phyloP scores from a whole-genome alignment of 148 eudicot genomes.

The Cornus suecica region DNA sequence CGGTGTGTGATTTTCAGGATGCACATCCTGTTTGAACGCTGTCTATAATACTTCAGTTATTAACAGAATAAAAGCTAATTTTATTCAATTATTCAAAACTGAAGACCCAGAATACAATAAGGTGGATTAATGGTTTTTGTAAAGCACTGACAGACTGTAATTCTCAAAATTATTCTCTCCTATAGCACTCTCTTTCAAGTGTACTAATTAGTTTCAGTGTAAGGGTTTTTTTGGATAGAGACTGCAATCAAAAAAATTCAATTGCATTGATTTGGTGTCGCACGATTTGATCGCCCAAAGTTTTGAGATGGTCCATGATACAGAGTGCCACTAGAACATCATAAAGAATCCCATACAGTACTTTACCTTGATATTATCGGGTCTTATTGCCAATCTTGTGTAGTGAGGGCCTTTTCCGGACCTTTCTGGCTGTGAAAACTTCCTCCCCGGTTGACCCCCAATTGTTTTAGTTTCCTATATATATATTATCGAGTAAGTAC shows the following conservation, averaged over 20 bases:
- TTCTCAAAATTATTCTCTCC: not conserved
- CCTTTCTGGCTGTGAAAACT: not conserved
- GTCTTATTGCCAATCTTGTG: not conserved
- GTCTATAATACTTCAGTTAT: too few relatives aligned
- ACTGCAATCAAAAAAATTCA: not conserved
- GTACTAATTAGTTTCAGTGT: not conserved
- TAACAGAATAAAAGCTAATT: not conserved
- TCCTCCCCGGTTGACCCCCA: not conserved
- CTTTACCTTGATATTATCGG: not conserved
- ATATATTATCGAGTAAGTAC: too few relatives aligned
- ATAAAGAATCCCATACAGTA: not conserved
- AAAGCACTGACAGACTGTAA: not conserved
- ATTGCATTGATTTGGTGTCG: not conserved
- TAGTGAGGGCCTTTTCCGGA: not conserved
- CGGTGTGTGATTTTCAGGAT: too few relatives aligned
- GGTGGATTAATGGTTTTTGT: not conserved
- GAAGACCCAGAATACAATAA: not conserved
- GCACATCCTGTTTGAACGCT: too few relatives aligned
- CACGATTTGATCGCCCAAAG: not conserved
- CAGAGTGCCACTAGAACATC: not conserved
- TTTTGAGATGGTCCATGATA: not conserved
- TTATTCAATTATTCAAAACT: not conserved
- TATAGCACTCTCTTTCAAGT: not conserved
- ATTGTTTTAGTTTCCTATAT: too few relatives aligned
- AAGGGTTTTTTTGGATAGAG: not conserved